Percentiles rank a stretch among this genome's conserved stretches.
phyloP scores from a whole-genome alignment of 768 basidiomycete species.

The Hypholoma fasciculare region DNA sequence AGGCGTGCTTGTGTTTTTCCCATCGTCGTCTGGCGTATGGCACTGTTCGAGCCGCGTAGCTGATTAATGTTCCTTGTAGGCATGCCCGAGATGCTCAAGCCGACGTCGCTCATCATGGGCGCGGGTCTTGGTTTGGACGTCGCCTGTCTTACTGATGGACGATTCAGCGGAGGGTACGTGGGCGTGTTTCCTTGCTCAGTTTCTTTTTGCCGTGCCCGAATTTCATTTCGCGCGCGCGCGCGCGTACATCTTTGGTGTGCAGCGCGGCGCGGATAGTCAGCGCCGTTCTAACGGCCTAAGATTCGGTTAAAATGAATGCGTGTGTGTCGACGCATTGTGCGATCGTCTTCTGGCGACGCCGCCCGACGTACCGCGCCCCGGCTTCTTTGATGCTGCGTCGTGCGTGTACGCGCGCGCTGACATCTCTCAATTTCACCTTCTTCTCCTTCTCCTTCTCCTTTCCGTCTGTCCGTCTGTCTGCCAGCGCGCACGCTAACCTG shows the following conservation, averaged over 20 bases:
- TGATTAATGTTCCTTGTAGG: conserved; percentile 42
- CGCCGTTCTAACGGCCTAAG: not conserved
- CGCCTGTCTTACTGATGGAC: conserved; percentile 95
- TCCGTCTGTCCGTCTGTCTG: not conserved
- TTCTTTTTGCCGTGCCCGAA: not conserved
- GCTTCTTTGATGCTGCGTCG: not conserved
- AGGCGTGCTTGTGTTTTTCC: conserved; percentile 14
- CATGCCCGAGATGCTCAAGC: conserved; percentile 99
- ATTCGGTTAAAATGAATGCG: not conserved
- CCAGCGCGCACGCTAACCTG: not conserved
- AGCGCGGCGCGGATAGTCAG: not conserved
- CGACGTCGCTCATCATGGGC: conserved; percentile 97
- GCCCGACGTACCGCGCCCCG: not conserved
- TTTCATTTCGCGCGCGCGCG: not conserved
- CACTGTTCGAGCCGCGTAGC: not conserved
- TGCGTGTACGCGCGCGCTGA: not conserved
- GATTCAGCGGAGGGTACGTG: conserved; percentile 95
- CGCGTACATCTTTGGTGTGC: not conserved
- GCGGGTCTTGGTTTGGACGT: conserved; percentile 96
- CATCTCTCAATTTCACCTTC: conserved; percentile 3
- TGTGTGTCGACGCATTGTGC: not conserved
- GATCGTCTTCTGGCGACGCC: no score
- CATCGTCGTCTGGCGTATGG: conserved; percentile 22
- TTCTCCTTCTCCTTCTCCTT: conserved; percentile 12
- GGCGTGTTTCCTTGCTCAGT: conserved; percentile 2